Percentiles rank a stretch among this genome's conserved stretches.
Evolutionary conservation across 2,329 filamentous ascomycete species (phyloP).

Genomic region (Arthrobotrys musiformis): DNA sequence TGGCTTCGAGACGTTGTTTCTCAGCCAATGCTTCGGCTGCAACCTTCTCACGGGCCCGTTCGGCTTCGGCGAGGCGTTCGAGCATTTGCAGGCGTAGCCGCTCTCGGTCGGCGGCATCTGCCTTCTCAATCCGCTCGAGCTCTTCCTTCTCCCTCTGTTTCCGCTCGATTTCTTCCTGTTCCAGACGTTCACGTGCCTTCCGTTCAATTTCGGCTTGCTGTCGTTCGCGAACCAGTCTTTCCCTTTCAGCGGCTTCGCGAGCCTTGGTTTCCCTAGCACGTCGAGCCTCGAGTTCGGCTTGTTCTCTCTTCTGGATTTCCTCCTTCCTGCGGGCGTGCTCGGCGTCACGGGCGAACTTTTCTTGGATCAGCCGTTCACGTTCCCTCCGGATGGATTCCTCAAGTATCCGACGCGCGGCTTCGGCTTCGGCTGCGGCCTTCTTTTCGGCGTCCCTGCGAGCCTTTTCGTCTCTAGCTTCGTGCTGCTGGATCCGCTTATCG

Average conservation of each 20-base stretch:
- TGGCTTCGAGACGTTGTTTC: conserved; percentile 57
- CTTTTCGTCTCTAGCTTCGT: conserved; percentile 49
- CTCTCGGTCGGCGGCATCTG: conserved; percentile 52
- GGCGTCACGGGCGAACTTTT: conserved; percentile 39
- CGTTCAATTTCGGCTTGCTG: conserved; percentile 88
- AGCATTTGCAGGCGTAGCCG: conserved; percentile 44
- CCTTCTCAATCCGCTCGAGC: conserved; percentile 67
- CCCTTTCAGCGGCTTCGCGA: conserved; percentile 73
- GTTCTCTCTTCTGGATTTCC: conserved; percentile 21
- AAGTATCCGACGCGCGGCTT: conserved; percentile 33
- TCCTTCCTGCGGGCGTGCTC: conserved; percentile 48
- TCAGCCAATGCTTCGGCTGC: conserved; percentile 80
- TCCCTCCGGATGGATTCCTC: conserved; percentile 53
- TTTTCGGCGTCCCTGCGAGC: conserved; percentile 36
- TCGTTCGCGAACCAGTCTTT: conserved; percentile 69
- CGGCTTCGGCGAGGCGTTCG: conserved; percentile 43
- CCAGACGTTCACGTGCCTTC: conserved; percentile 82
- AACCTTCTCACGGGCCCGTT: conserved; percentile 78
- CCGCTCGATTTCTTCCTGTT: conserved; percentile 63
- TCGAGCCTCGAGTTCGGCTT: conserved; percentile 32
- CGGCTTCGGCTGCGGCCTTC: conserved; percentile 36
- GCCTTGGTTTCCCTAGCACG: conserved; percentile 59
- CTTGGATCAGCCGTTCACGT: conserved; percentile 45
- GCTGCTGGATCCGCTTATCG: conserved; percentile 48
- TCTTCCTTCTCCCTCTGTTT: conserved; percentile 65